Evolutionary conservation across 164 flowering plant genomes (phyloP).

Genomic region (Litsea cubeba): DNA sequence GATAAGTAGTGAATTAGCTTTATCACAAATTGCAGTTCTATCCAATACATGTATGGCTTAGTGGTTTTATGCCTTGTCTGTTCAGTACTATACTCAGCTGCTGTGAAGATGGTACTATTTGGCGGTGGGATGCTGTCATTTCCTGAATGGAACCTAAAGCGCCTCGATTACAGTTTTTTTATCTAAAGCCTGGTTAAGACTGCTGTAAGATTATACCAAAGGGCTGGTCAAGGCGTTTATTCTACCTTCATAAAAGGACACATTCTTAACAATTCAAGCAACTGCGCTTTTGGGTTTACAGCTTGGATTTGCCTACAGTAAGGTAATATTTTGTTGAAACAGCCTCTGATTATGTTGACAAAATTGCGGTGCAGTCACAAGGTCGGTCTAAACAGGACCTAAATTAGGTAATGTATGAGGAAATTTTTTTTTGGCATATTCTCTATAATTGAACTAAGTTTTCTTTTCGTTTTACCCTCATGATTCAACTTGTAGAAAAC

Average conservation of each 20-base stretch:
- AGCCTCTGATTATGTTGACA: too few species aligned
- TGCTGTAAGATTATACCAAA: too few species aligned
- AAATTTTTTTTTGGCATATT: too few species aligned
- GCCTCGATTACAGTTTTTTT: neutral
- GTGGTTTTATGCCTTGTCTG: neutral
- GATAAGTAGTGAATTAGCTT: too few species aligned
- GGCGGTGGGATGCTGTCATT: slow-evolving; percentile 88
- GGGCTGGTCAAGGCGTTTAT: neutral
- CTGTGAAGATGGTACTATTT: slow-evolving; percentile 94
- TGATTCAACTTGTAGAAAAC: too few species aligned
- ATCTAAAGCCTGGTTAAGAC: neutral
- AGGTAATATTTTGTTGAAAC: neutral
- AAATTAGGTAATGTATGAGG: too few species aligned
- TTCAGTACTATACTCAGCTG: slow-evolving; percentile 88
- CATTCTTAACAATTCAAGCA: neutral
- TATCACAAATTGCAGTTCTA: neutral
- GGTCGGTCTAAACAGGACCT: too few species aligned
- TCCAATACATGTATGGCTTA: neutral
- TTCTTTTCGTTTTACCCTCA: too few species aligned
- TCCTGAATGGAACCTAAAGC: neutral
- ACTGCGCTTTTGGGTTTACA: neutral
- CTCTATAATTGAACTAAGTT: too few species aligned
- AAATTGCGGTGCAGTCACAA: too few species aligned
- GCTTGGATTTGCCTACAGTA: neutral
- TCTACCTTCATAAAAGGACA: too few species aligned